These are phyloP conservation scores for Colletotrichum cuscutae DNA, from an alignment of 2,329 filamentous ascomycete genomes.

Conservation along the genomic window DNA sequence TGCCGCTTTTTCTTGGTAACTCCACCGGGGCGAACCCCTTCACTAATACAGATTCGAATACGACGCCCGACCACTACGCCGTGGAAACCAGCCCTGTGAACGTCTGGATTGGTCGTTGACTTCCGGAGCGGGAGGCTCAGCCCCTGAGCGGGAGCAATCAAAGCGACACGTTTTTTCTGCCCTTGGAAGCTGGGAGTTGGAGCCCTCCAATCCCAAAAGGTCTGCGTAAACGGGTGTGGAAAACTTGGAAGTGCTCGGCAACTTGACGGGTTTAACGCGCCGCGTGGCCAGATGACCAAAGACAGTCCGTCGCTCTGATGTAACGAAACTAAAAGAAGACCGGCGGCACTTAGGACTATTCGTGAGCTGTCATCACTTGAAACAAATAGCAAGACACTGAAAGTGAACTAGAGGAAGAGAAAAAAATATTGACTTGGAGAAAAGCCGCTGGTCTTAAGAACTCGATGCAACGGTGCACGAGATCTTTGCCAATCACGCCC, in stretches of 20 bases:
- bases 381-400: too few relatives aligned
- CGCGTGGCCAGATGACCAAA: not conserved
- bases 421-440: not conserved
- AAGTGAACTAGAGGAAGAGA: not conserved
- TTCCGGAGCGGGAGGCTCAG: constrained; percentile 8
- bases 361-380: not conserved
- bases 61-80: constrained; percentile 20
- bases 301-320: not conserved
- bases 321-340: not conserved
- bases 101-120: constrained; percentile 13
- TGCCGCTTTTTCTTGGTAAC: constrained; percentile 1
- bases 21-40: constrained; percentile 7
- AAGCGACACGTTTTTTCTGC: not conserved
- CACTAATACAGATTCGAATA: constrained; percentile 24
- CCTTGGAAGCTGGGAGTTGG: not conserved
- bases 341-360: not conserved
- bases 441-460: constrained; percentile 6
- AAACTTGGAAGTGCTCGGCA: not conserved
- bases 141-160: constrained; percentile 5
- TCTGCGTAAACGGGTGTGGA: not conserved
- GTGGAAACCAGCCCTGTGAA: constrained; percentile 4
- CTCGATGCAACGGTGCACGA: constrained; percentile 21
- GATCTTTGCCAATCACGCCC: constrained; percentile 26
- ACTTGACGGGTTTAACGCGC: not conserved
- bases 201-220: not conserved